These are phyloP conservation scores for Rhododendron kiyosumense DNA, from an alignment of 148 eudicot genomes.

Conservation along the genomic window DNA sequence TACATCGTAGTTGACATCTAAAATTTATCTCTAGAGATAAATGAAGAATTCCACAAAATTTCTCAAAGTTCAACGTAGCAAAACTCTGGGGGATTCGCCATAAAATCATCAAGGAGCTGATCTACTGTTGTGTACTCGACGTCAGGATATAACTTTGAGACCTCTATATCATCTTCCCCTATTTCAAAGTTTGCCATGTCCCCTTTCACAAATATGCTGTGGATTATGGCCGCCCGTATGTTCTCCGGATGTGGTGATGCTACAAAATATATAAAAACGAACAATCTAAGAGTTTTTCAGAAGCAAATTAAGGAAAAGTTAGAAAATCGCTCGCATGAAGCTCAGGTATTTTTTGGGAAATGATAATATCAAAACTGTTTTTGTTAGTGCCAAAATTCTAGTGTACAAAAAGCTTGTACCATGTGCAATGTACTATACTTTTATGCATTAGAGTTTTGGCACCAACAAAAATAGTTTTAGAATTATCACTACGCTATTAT, in stretches of 20 bases:
- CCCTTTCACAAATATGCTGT: slow-evolving; percentile 16
- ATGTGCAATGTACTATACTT: no score
- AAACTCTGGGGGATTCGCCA: background rate
- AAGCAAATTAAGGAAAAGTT: background rate
- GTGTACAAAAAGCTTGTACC: no score
- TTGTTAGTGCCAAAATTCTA: no score
- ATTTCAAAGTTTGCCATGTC: slow-evolving; percentile 10
- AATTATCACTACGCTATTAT: no score
- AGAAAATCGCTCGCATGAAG: background rate
- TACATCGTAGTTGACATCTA: background rate
- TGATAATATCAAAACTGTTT: no score
- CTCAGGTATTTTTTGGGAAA: background rate
- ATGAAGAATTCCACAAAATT: background rate
- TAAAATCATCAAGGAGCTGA: background rate
- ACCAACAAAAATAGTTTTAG: no score
- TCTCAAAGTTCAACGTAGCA: background rate
- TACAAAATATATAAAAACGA: background rate
- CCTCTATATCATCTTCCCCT: slow-evolving; percentile 2
- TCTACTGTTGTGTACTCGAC: background rate
- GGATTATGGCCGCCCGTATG: slow-evolving; percentile 5
- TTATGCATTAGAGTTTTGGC: no score
- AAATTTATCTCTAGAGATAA: background rate
- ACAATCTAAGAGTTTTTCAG: background rate
- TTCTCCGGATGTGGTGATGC: slow-evolving; percentile 9
- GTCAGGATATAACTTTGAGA: slow-evolving; percentile 8